Conservation (phyloP, 148 eudicot species). For the Persicaria tinctoria region DNA sequence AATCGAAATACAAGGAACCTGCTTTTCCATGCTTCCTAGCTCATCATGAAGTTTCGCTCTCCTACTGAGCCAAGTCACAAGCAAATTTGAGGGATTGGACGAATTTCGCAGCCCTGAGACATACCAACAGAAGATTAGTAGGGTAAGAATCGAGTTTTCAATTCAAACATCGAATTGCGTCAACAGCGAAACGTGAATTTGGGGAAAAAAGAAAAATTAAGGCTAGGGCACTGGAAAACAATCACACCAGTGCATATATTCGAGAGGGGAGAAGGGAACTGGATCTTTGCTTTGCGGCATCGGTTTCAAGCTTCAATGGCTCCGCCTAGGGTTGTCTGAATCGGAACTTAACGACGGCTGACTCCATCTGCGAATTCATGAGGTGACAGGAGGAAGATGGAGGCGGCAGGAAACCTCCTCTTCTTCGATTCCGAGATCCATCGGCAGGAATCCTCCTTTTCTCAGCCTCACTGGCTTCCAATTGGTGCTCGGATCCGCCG, state of each 20-base stretch:
- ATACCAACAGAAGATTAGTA: not conserved
- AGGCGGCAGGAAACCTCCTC: too few relatives aligned
- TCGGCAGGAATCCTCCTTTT: too few relatives aligned
- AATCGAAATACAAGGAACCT: slow-evolving; percentile 9
- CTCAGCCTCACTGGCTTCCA: too few relatives aligned
- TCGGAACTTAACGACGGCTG: too few relatives aligned
- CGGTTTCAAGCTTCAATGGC: too few relatives aligned
- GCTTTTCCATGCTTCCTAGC: slow-evolving; percentile 10
- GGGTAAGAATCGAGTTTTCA: not conserved
- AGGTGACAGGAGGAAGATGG: too few relatives aligned
- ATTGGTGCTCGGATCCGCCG: too few relatives aligned
- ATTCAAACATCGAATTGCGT: not conserved
- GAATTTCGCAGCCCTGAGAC: slow-evolving; percentile 11
- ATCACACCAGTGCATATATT: not conserved
- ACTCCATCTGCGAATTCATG: too few relatives aligned
- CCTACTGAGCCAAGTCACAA: slow-evolving; percentile 4
- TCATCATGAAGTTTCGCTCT: slow-evolving; percentile 16
- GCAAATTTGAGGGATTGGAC: slow-evolving; percentile 11
- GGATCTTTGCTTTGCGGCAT: too few relatives aligned
- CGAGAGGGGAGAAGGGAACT: too few relatives aligned
- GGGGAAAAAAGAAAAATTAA: not conserved
- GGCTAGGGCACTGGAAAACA: not conserved
- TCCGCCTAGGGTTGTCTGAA: too few relatives aligned
- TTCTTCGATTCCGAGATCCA: too few relatives aligned
- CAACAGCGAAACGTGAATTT: not conserved